Conservation (phyloP, 2,329 filamentous ascomycete species). For the Trichoderma sp. region DNA sequence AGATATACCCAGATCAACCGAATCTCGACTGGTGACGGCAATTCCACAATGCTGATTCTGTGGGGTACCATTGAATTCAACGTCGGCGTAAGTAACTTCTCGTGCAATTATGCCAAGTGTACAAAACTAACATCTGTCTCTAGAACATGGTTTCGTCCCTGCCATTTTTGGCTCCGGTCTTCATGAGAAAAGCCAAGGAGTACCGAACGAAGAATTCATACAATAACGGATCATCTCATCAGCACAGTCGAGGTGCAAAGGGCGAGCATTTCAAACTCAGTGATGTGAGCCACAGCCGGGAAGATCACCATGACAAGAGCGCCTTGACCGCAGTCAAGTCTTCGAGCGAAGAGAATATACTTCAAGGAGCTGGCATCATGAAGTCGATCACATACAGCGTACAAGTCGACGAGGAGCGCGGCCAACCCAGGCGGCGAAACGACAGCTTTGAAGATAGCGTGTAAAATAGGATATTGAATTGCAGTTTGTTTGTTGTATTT, state of each 20-base stretch:
- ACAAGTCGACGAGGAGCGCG: conserved; percentile 37
- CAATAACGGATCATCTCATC: conserved; percentile 35
- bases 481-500: neutral
- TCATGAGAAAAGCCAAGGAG: conserved; percentile 45
- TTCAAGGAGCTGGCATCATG: conserved; percentile 40
- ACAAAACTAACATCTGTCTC: neutral
- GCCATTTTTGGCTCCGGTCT: conserved; percentile 48
- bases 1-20: conserved; percentile 54
- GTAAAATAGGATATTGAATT: neutral
- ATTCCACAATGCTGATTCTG: conserved; percentile 57
- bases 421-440: neutral
- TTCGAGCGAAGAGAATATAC: conserved; percentile 45
- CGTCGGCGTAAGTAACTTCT: conserved; percentile 49
- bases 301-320: conserved; percentile 28
- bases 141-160: conserved; percentile 52
- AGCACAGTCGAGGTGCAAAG: conserved; percentile 32
- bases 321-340: conserved; percentile 30
- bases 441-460: conserved; percentile 15
- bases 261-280: conserved; percentile 43
- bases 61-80: conserved; percentile 62
- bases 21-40: conserved; percentile 53
- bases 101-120: neutral
- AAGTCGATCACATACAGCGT: conserved; percentile 48
- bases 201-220: conserved; percentile 44
- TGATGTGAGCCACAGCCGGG: conserved; percentile 39